Conservation (phyloP, 768 basidiomycete genomes). For the Amanita molliuscula region DNA sequence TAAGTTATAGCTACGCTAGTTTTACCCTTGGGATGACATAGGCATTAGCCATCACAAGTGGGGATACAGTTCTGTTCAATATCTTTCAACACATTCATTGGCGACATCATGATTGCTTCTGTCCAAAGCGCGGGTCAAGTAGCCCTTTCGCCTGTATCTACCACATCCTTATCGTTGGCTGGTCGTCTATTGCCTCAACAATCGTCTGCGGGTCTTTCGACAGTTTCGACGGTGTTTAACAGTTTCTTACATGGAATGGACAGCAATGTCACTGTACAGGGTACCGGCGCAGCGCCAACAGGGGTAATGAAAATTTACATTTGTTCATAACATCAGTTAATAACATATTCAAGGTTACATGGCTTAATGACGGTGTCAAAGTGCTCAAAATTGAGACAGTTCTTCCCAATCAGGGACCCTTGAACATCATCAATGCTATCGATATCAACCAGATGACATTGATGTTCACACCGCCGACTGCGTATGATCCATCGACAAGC, state of each 20-base stretch:
- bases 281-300: conserved; percentile 45
- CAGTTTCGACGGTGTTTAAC: conserved; percentile 59
- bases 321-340: not conserved
- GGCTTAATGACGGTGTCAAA: conserved; percentile 67
- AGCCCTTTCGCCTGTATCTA: conserved; percentile 43
- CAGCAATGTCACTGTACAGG: conserved; percentile 48
- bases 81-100: conserved; percentile 48
- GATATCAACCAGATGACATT: conserved; percentile 47
- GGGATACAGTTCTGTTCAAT: conserved; percentile 55
- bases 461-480: conserved; percentile 44
- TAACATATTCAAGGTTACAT: conserved; percentile 37
- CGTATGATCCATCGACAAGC: conserved; percentile 48
- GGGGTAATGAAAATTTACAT: conserved; percentile 27
- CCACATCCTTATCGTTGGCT: conserved; percentile 39
- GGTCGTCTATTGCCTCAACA: conserved; percentile 60
- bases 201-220: conserved; percentile 37
- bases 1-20: conserved; percentile 18
- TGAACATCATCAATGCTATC: conserved; percentile 57
- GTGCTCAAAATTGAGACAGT: conserved; percentile 45
- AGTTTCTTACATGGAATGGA: conserved; percentile 60
- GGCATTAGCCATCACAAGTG: conserved; percentile 58
- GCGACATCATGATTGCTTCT: conserved; percentile 46
- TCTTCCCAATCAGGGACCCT: conserved; percentile 52
- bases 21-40: conserved; percentile 2
- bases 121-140: conserved; percentile 39